Evolutionary conservation across 768 basidiomycete species (phyloP).

Genomic region (Leccinum sublutescens): DNA sequence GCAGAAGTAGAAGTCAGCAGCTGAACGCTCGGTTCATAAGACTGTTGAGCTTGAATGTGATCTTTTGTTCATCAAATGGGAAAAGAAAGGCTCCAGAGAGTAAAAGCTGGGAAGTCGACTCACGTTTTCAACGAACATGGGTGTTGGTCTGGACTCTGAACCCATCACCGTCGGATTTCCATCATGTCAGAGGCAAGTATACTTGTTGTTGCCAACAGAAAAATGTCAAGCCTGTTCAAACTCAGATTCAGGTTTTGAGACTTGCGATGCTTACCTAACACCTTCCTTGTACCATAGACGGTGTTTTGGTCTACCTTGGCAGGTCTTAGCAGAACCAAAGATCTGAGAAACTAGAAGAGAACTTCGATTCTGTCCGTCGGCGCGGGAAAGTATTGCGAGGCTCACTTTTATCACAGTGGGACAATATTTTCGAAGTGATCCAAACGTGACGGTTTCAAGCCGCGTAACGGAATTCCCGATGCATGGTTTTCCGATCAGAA

Average conservation of each 20-base stretch:
- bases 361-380: neutral
- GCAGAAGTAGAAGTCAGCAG: constrained; percentile 43
- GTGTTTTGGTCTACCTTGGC: neutral
- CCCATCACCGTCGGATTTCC: neutral
- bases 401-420: neutral
- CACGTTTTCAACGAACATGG: neutral
- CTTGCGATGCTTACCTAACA: too few relatives aligned
- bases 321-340: neutral
- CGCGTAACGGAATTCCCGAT: neutral
- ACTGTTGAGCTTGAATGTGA: constrained; percentile 53
- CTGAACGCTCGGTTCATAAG: constrained; percentile 39
- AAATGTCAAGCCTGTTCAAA: neutral
- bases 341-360: neutral
- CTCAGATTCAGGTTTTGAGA: neutral
- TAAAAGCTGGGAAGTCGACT: neutral
- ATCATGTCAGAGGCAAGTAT: neutral
- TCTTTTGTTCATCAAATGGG: constrained; percentile 36
- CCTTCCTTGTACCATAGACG: neutral
- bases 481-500: too few relatives aligned
- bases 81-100: neutral
- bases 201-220: neutral
- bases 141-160: neutral
- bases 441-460: neutral
- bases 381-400: neutral
- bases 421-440: neutral